phyloP scores from a whole-genome alignment of 805 yeast species.

The Wickerhamiella cacticola region DNA sequence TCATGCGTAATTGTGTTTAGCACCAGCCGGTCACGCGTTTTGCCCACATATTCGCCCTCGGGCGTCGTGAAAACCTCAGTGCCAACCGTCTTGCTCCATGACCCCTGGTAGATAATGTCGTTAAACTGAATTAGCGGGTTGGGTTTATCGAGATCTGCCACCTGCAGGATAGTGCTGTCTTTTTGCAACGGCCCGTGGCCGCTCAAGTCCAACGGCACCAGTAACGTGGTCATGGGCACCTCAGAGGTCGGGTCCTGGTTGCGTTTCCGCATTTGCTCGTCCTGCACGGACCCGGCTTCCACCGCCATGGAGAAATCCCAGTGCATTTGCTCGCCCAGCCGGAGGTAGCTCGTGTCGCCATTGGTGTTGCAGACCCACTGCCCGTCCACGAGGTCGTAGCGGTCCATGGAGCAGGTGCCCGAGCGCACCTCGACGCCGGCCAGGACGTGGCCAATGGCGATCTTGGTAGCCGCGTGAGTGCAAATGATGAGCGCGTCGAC shows the following conservation, averaged over 20 bases:
- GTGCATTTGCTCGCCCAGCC: constrained; percentile 81
- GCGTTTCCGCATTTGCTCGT: constrained; percentile 33
- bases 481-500: constrained; percentile 56
- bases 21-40: constrained; percentile 22
- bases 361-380: constrained; percentile 55
- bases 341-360: constrained; percentile 61
- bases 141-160: constrained; percentile 44
- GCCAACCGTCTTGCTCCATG: constrained; percentile 70
- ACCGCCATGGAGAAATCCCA: constrained; percentile 66
- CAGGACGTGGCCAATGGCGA: constrained; percentile 72
- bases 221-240: constrained; percentile 24
- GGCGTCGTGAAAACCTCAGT: constrained; percentile 43
- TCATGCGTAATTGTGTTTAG: constrained; percentile 21
- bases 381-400: constrained; percentile 32
- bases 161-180: constrained; percentile 34
- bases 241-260: neutral
- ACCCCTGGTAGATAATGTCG: constrained; percentile 52
- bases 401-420: constrained; percentile 77
- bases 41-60: constrained; percentile 25
- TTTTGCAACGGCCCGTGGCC: constrained; percentile 28
- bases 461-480: constrained; percentile 89
- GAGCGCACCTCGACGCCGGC: constrained; percentile 46
- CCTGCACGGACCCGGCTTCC: constrained; percentile 88
- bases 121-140: constrained; percentile 49
- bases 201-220: constrained; percentile 41